A percentile compares a stretch with the other conserved stretches of the same genome.
Evolutionary conservation across 305 asterid species (phyloP).

Genomic region (Solanum hybrid): DNA sequence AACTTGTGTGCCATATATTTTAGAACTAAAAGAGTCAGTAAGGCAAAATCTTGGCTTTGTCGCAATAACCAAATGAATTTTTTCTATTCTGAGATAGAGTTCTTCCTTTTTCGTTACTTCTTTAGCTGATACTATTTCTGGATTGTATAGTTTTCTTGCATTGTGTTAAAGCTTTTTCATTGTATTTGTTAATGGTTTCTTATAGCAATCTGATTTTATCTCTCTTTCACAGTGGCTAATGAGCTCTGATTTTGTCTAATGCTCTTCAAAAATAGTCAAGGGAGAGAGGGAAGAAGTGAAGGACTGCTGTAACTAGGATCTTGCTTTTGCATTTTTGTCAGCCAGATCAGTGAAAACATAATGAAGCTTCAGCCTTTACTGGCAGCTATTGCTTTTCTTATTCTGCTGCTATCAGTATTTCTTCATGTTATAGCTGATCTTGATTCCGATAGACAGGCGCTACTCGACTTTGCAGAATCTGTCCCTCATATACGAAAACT

Average conservation of each 20-base stretch:
- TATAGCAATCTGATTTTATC: neutral
- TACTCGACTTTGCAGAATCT: constrained; percentile 48
- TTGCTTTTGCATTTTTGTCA: neutral
- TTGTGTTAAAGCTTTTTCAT: neutral
- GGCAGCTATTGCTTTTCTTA: constrained; percentile 17
- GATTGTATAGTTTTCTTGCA: neutral
- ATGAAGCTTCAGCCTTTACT: constrained; percentile 33
- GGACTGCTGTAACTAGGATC: constrained; percentile 5
- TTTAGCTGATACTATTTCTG: neutral
- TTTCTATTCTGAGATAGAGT: neutral
- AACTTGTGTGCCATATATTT: neutral
- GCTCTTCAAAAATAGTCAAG: constrained; percentile 2
- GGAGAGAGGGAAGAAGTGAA: neutral
- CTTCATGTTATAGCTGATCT: constrained; percentile 33
- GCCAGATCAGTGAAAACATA: constrained; percentile 8
- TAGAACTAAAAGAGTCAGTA: neutral
- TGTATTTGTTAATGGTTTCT: neutral
- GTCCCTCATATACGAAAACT: constrained; percentile 64
- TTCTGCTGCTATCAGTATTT: constrained; percentile 23
- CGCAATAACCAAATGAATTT: neutral
- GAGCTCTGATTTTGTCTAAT: neutral
- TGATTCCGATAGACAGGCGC: constrained; percentile 51
- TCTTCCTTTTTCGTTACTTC: neutral
- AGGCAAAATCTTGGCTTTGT: neutral
- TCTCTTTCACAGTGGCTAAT: neutral